phyloP scores from a whole-genome alignment of 2,329 filamentous ascomycete genomes.

The Pezicula rhizophila region DNA sequence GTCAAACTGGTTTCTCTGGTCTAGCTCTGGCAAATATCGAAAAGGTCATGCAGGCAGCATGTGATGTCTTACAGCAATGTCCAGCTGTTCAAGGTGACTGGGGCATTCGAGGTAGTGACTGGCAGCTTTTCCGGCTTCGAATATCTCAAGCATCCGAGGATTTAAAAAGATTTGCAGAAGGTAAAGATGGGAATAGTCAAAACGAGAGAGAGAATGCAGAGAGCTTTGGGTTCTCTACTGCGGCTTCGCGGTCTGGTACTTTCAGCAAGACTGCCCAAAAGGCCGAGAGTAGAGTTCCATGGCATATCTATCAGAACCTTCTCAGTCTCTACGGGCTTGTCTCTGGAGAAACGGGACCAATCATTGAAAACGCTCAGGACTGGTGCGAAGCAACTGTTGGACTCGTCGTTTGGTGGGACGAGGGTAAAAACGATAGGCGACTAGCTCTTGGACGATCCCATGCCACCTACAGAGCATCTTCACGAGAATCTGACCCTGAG shows the following conservation, averaged over 20 bases:
- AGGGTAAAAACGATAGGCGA: constrained; percentile 51
- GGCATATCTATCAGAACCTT: constrained; percentile 83
- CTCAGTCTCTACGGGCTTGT: constrained; percentile 75
- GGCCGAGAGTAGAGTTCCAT: constrained; percentile 81
- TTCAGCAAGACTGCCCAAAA: constrained; percentile 62
- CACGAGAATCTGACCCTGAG: constrained; percentile 42
- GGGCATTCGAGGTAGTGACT: constrained; percentile 76
- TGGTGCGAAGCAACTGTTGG: constrained; percentile 88
- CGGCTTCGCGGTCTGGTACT: constrained; percentile 47
- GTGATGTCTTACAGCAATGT: constrained; percentile 65
- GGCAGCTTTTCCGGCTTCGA: constrained; percentile 76
- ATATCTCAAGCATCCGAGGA: constrained; percentile 63
- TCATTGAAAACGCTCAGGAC: constrained; percentile 73
- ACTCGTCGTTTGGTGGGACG: constrained; percentile 88
- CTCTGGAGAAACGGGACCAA: constrained; percentile 68
- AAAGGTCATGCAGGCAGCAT: constrained; percentile 61
- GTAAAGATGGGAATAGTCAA: constrained; percentile 44
- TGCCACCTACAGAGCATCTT: constrained; percentile 23
- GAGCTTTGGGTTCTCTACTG: constrained; percentile 35
- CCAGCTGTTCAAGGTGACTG: constrained; percentile 68
- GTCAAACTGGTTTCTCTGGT: constrained; percentile 54
- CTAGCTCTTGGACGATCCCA: constrained; percentile 21
- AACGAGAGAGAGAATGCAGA: constrained; percentile 32
- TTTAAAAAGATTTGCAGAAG: constrained; percentile 74
- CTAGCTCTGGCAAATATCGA: constrained; percentile 73